Conservation (phyloP, 208 protist genomes). For the Trypanosoma lewisi region DNA sequence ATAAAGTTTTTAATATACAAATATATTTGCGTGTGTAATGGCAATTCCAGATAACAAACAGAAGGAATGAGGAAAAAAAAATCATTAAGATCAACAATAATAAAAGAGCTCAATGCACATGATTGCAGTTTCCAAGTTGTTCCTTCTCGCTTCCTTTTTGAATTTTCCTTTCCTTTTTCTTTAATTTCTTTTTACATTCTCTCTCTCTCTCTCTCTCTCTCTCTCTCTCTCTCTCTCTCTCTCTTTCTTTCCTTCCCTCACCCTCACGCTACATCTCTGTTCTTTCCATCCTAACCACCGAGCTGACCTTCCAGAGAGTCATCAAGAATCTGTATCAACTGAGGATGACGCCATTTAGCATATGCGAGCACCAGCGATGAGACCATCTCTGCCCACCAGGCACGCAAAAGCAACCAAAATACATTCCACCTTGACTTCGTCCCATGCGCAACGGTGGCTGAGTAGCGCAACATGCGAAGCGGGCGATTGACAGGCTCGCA, state of each 20-base stretch:
- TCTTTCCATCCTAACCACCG: slow-evolving; percentile 30
- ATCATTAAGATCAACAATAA: background rate
- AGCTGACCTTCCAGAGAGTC: slow-evolving; percentile 36
- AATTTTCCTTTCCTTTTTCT: background rate
- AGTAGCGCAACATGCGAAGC: slow-evolving; percentile 82
- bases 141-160: background rate
- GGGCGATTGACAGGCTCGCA: slow-evolving; percentile 67
- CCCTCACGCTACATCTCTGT: background rate
- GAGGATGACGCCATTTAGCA: slow-evolving; percentile 59
- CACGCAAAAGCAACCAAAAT: slow-evolving; percentile 37
- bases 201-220: slow-evolving; percentile 1
- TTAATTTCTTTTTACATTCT: background rate
- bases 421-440: slow-evolving; percentile 29
- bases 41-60: background rate
- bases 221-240: background rate
- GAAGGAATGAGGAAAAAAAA: background rate
- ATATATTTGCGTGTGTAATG: no score
- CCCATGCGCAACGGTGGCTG: slow-evolving; percentile 40
- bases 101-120: slow-evolving; percentile 7
- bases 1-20: no score
- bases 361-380: slow-evolving; percentile 48
- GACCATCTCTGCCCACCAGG: slow-evolving; percentile 57
- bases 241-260: background rate
- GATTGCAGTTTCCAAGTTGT: background rate
- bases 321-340: slow-evolving; percentile 50